A percentile compares a stretch with the other conserved stretches of the same genome.
Conservation (phyloP, 306 rosid species). For the Prinsepia uniflora region DNA sequence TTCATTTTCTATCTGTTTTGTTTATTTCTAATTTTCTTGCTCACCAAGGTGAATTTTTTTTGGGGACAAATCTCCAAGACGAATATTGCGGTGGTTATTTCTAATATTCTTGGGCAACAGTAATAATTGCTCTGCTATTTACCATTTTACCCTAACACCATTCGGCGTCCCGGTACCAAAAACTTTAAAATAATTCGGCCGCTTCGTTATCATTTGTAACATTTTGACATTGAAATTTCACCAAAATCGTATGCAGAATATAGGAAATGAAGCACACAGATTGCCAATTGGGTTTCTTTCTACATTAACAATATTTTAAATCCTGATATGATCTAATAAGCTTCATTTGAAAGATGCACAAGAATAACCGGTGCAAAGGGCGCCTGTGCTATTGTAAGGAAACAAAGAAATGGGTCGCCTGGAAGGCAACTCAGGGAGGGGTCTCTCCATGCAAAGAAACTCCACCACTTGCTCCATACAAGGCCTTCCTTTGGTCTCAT, state of each 20-base stretch:
- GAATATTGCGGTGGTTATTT: not conserved
- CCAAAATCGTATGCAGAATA: no score
- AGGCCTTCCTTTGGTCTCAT: slow-evolving; percentile 67
- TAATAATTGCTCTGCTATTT: not conserved
- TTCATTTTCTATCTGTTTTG: no score
- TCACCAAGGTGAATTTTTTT: not conserved
- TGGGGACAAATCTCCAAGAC: not conserved
- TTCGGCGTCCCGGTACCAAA: no score
- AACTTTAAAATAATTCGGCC: no score
- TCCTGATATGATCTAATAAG: no score
- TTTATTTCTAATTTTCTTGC: no score
- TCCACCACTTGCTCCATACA: slow-evolving; percentile 66
- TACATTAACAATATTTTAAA: not conserved
- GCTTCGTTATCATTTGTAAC: no score
- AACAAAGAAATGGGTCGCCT: slow-evolving; percentile 64
- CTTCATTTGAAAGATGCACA: slow-evolving; percentile 49
- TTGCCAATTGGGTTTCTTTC: not conserved
- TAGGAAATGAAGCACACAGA: not conserved
- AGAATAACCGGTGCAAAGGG: slow-evolving; percentile 62
- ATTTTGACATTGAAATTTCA: no score
- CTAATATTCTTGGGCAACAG: not conserved
- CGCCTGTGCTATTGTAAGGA: slow-evolving; percentile 58
- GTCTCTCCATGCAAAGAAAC: slow-evolving; percentile 45
- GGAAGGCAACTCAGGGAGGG: slow-evolving; percentile 58
- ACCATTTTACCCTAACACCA: no score